Conservation (phyloP, 225 moss, liverwort and hornwort genomes). For the Asterella californica region DNA sequence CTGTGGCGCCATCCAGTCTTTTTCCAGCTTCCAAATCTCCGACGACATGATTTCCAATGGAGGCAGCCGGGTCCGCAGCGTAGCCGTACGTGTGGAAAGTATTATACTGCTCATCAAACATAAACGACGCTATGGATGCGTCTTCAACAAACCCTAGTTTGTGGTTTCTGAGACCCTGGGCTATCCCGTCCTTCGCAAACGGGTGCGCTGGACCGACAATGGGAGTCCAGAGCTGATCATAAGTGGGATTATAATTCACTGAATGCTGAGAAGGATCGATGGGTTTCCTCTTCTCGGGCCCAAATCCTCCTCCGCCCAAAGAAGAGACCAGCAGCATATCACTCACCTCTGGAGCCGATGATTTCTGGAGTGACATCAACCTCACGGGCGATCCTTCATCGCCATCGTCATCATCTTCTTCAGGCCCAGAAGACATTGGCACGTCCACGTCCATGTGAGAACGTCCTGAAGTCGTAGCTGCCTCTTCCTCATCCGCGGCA, state of each 20-base stretch:
- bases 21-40: conserved; percentile 58
- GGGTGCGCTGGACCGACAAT: conserved; percentile 91
- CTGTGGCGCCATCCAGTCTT: conserved; percentile 66
- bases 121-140: conserved; percentile 84
- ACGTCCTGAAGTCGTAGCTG: conserved; percentile 53
- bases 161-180: conserved; percentile 87
- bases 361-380: conserved; percentile 49
- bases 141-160: conserved; percentile 96
- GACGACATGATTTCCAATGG: conserved; percentile 60
- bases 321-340: conserved; percentile 51
- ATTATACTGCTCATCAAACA: conserved; percentile 97
- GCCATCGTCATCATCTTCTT: neutral
- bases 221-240: conserved; percentile 96
- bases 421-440: neutral
- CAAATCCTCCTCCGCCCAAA: conserved; percentile 27
- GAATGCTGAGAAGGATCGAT: conserved; percentile 80
- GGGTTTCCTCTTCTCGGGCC: conserved; percentile 45
- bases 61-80: conserved; percentile 77
- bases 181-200: conserved; percentile 80
- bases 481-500: conserved; percentile 35
- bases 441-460: conserved; percentile 35
- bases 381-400: conserved; percentile 71
- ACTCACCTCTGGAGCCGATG: conserved; percentile 83
- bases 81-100: conserved; percentile 89
- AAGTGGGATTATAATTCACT: conserved; percentile 87